These are phyloP conservation scores for Colletotrichum coccodes DNA, from an alignment of 2,329 filamentous ascomycete genomes.

Conservation along the genomic window DNA sequence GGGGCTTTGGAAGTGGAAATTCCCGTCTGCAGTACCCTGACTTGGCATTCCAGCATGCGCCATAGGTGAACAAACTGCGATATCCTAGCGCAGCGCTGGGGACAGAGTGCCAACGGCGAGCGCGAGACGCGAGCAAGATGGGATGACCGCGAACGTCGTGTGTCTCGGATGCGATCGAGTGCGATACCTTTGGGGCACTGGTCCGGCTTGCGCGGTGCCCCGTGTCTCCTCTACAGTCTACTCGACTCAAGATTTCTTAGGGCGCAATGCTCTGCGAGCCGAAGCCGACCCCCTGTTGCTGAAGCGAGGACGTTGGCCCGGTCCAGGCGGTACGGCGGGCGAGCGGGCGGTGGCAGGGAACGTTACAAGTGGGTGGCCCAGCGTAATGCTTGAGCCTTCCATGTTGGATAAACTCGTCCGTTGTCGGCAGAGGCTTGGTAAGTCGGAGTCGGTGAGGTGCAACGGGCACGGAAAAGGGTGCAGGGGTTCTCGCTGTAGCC, in stretches of 20 bases:
- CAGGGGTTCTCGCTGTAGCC: conserved; percentile 27
- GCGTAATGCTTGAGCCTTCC: not conserved
- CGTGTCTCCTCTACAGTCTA: not conserved
- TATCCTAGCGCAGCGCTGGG: not conserved
- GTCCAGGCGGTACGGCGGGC: not conserved
- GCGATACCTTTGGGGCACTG: conserved; percentile 10
- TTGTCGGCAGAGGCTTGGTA: conserved; percentile 25
- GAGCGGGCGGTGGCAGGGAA: not conserved
- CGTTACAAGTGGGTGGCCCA: not conserved
- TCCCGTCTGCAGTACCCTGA: conserved; percentile 16
- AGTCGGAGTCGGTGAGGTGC: conserved; percentile 27
- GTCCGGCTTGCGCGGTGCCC: conserved; percentile 17
- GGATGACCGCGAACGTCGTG: conserved; percentile 18
- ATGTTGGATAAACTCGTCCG: not conserved
- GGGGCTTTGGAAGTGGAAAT: conserved; percentile 16
- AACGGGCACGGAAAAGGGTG: not conserved
- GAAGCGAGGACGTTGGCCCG: not conserved
- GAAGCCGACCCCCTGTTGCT: not conserved
- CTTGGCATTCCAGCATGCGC: conserved; percentile 8
- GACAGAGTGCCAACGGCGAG: conserved; percentile 1
- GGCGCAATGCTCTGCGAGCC: not conserved
- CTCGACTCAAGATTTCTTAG: not conserved
- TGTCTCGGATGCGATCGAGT: conserved; percentile 26
- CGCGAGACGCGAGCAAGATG: conserved; percentile 28
- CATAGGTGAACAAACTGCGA: not conserved